Conservation (phyloP, 306 rosid genomes). For the Cucumis melo region DNA sequence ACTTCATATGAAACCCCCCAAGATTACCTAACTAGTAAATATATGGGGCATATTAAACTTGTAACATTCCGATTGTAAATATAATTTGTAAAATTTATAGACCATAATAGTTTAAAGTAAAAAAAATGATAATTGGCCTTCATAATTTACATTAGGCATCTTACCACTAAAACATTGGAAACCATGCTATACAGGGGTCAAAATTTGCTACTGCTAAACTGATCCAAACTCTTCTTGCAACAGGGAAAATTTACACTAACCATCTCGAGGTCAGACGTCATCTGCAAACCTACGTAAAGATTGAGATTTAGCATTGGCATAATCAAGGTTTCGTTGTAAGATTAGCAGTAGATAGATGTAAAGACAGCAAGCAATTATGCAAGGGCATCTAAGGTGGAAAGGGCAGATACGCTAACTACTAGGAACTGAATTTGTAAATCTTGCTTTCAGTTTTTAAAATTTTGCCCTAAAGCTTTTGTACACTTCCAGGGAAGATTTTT, state of each 20-base stretch:
- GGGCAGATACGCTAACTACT: too few relatives aligned
- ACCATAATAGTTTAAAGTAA: too few relatives aligned
- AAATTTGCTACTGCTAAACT: not conserved
- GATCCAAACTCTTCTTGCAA: not conserved
- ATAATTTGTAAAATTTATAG: too few relatives aligned
- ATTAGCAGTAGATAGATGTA: not conserved
- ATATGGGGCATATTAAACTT: too few relatives aligned
- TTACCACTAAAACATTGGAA: not conserved
- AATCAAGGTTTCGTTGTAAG: not conserved
- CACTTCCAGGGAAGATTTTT: too few relatives aligned
- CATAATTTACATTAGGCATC: not conserved
- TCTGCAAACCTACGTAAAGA: not conserved
- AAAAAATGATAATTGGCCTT: not conserved
- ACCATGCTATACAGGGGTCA: not conserved
- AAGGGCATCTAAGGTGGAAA: too few relatives aligned
- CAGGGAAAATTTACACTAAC: not conserved
- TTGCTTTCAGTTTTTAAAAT: too few relatives aligned
- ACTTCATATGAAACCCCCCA: too few relatives aligned
- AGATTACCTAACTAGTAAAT: too few relatives aligned
- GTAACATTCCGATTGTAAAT: too few relatives aligned
- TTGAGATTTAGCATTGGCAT: not conserved
- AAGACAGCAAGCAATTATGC: not conserved
- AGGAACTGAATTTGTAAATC: too few relatives aligned
- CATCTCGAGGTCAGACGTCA: not conserved
- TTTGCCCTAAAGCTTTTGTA: too few relatives aligned